Conservation (phyloP, 2,329 filamentous ascomycete genomes). For the Lasiodiplodia sp. region DNA sequence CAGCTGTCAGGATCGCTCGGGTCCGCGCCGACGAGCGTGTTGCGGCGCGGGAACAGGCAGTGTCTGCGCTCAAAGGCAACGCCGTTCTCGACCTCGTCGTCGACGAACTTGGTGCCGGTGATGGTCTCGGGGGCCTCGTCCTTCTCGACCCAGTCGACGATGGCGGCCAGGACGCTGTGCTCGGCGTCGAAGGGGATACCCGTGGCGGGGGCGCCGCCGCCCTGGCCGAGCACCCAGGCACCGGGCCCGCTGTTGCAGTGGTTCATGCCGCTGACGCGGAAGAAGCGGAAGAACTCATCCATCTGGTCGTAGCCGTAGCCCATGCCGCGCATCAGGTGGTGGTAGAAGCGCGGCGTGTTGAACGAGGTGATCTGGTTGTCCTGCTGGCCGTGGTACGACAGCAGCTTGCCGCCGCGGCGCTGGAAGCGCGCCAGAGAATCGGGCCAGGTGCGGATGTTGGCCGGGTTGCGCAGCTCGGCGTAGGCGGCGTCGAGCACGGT, state of each 20-base stretch:
- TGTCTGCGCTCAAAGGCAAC: constrained; percentile 37
- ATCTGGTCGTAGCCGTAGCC: constrained; percentile 40
- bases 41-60: constrained; percentile 47
- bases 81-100: constrained; percentile 36
- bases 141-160: constrained; percentile 58
- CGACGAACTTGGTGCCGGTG: constrained; percentile 37
- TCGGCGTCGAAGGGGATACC: constrained; percentile 46
- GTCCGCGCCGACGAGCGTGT: constrained; percentile 44
- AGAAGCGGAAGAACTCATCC: constrained; percentile 58
- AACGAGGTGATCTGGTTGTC: constrained; percentile 56
- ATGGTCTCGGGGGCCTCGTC: constrained; percentile 50
- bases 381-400: constrained; percentile 55
- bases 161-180: constrained; percentile 56
- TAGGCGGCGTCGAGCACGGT: constrained; percentile 48
- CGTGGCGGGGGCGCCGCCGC: constrained; percentile 34
- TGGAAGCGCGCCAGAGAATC: constrained; percentile 48
- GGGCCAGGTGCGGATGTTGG: constrained; percentile 50
- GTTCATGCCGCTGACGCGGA: constrained; percentile 60
- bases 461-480: constrained; percentile 50
- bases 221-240: constrained; percentile 48
- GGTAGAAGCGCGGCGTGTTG: constrained; percentile 58
- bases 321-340: constrained; percentile 56
- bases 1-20: constrained; percentile 40
- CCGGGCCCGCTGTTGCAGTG: constrained; percentile 61
- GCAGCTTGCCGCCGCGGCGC: constrained; percentile 52